These are phyloP conservation scores for Crepidotus variabilis DNA, from an alignment of 768 basidiomycete genomes.

Conservation along the genomic window DNA sequence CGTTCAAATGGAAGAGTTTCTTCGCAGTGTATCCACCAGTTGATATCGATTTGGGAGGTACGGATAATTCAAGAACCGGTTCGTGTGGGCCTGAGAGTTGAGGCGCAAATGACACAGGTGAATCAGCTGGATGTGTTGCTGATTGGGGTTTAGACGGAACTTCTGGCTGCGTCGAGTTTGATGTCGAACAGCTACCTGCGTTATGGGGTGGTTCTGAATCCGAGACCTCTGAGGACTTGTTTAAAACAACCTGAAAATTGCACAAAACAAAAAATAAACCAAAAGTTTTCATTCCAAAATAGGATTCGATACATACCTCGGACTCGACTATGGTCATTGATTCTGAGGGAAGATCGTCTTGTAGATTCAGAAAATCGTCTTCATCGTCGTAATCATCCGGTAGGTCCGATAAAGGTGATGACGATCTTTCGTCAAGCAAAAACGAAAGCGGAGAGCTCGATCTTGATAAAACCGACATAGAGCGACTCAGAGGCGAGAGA, in stretches of 20 bases:
- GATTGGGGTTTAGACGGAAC: slow-evolving; percentile 4
- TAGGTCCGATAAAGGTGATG: slow-evolving; percentile 20
- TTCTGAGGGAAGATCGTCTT: neutral
- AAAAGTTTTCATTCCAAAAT: neutral
- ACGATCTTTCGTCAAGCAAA: slow-evolving; percentile 15
- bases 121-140: neutral
- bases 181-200: neutral
- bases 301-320: slow-evolving; percentile 1
- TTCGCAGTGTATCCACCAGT: neutral
- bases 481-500: slow-evolving; percentile 36
- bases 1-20: neutral
- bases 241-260: neutral
- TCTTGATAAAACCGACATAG: slow-evolving; percentile 31
- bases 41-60: neutral
- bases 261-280: neutral
- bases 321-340: neutral
- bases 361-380: neutral
- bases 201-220: neutral
- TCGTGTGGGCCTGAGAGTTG: neutral
- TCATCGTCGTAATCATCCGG: slow-evolving; percentile 19
- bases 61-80: neutral
- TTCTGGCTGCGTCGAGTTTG: neutral
- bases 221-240: neutral
- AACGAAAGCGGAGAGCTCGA: slow-evolving; percentile 29
- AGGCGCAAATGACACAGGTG: neutral